Evolutionary conservation across 257 asterid species (phyloP).

Genomic region (Fraxinus americana): DNA sequence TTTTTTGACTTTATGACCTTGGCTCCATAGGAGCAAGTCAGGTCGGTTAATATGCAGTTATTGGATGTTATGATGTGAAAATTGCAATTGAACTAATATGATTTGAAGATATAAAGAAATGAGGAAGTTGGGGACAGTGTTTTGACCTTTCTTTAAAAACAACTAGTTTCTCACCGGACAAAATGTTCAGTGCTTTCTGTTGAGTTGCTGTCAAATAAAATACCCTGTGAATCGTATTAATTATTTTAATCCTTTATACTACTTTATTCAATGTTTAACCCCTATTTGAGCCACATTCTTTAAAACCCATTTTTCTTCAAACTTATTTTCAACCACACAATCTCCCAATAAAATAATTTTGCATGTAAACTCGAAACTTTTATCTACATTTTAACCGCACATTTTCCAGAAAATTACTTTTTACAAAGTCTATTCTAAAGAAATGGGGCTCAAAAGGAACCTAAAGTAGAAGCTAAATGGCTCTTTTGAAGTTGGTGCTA

Average conservation of each 20-base stretch:
- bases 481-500: background rate
- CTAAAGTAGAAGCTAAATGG: background rate
- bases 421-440: too few relatives aligned
- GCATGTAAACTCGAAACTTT: too few relatives aligned
- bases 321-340: too few relatives aligned
- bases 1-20: background rate
- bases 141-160: conserved; percentile 7
- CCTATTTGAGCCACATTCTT: too few relatives aligned
- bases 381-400: too few relatives aligned
- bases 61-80: conserved; percentile 12
- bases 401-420: too few relatives aligned
- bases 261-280: background rate
- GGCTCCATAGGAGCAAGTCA: background rate
- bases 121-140: conserved; percentile 3
- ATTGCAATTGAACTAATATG: background rate
- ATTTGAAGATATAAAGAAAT: background rate
- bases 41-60: background rate
- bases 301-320: conserved; percentile 25
- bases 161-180: background rate
- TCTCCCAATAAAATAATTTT: too few relatives aligned
- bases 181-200: background rate
- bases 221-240: background rate
- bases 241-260: background rate
- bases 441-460: too few relatives aligned
- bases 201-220: background rate